Base-by-base conservation (phyloP, 805 yeast species). In the Cyberlindnera petersonii region DNA sequence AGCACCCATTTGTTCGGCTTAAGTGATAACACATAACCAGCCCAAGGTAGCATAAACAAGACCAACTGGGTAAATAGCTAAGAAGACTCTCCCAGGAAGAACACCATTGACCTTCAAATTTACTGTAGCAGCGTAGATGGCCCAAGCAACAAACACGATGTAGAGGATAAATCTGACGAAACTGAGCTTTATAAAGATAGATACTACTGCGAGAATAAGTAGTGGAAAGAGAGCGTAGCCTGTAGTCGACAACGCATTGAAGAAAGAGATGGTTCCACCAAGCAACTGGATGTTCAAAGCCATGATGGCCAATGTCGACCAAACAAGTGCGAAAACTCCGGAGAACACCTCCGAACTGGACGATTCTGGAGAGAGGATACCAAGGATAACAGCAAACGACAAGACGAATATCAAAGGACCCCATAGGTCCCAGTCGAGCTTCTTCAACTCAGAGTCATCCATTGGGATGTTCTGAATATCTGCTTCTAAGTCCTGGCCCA, bases 191-290 rank as follows among this genome's bases (percentile, higher is more conserved):
- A 79, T 60, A 14, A 75, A 55, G 17, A 74, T 61, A 31, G 80
- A 65, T 19, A 77, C 40, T 4, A 72, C 35, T 9, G 79, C 73
- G 0, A 80, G 77, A 9, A 74, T 52, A 3, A 78, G 71, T 26
- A 82, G 65, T 9, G 88, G 88, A 59, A 81, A 82, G 56, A 78
- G 60, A 11, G 82, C 77, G 63, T 81, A 81, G 1, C 88, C 88
- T 6, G 79, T 72, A 21, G 85, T 80, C 44, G 83, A 76, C 37
- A 82, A 65, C 3, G 86, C 86, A 33, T 77, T 76, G 65, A 82
- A 67, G 52, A 77, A 79, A 3, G 85, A 77, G 27, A 81, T 77
- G 14, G 75, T 65, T 5, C 77, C 77, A 13, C 77, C 77, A 8
- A 81, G 63, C 22, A 81, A 65, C 57, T 81, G 83, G 50, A 79